Conservation (phyloP, 768 basidiomycete genomes). For the Tulasnella calospora region DNA sequence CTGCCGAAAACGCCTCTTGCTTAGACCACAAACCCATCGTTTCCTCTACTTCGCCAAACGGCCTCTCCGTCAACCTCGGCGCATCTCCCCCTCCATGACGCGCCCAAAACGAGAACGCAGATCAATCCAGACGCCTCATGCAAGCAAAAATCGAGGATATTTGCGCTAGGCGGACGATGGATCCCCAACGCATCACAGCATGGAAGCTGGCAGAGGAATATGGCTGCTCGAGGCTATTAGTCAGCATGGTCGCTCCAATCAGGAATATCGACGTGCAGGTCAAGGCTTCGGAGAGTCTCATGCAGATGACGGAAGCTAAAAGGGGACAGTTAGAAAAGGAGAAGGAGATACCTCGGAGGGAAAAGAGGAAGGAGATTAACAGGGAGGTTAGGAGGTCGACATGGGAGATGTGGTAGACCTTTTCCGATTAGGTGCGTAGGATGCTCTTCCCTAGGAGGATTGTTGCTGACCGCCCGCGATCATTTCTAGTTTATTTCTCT, state of each 20-base stretch:
- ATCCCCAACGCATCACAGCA: slow-evolving; percentile 59
- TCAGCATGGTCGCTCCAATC: slow-evolving; percentile 61
- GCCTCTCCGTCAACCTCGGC: slow-evolving; percentile 11
- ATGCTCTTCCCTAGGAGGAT: not conserved
- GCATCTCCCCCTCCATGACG: slow-evolving; percentile 30
- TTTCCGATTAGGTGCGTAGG: not conserved
- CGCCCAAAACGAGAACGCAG: slow-evolving; percentile 29
- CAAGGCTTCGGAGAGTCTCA: slow-evolving; percentile 1
- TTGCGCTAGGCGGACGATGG: slow-evolving; percentile 49
- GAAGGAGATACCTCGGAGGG: slow-evolving; percentile 55
- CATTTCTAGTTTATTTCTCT: not conserved
- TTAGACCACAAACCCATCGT: slow-evolving; percentile 61
- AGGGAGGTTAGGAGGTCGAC: slow-evolving; percentile 63
- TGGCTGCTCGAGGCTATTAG: slow-evolving; percentile 62
- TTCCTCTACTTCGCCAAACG: slow-evolving; percentile 57
- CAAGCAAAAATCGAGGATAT: slow-evolving; percentile 55
- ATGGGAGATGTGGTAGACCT: slow-evolving; percentile 61
- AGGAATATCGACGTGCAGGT: slow-evolving; percentile 35
- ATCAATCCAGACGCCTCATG: slow-evolving; percentile 41
- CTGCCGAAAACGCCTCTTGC: slow-evolving; percentile 69
- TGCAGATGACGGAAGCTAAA: slow-evolving; percentile 43
- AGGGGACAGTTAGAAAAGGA: slow-evolving; percentile 48
- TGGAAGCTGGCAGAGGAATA: slow-evolving; percentile 70
- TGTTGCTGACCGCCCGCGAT: not conserved
- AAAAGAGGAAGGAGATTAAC: slow-evolving; percentile 58